A percentile compares a stretch with the other conserved stretches of the same genome.
phyloP scores from a whole-genome alignment of 176 grass and related monocot species.

The Bolboschoenus planiculmis region DNA sequence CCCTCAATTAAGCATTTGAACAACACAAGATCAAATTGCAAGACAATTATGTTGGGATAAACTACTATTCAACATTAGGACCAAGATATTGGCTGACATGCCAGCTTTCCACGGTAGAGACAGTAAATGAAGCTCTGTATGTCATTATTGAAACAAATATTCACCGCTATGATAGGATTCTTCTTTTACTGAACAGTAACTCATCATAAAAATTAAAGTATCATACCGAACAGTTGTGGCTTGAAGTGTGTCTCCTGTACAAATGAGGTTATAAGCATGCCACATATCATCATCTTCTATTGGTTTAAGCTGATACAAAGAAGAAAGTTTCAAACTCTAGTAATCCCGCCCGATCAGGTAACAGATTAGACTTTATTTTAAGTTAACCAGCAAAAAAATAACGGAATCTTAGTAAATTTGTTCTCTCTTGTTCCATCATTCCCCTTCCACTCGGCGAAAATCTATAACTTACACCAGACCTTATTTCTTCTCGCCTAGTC shows the following conservation, averaged over 20 bases:
- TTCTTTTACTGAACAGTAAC: not conserved
- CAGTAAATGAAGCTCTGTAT: not conserved
- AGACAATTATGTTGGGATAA: not conserved
- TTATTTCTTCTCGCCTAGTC: not conserved
- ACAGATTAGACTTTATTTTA: not conserved
- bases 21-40: not conserved
- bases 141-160: not conserved
- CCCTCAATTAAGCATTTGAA: not conserved
- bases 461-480: not conserved
- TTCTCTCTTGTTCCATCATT: not conserved
- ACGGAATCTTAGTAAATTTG: not conserved
- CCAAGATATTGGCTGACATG: not conserved
- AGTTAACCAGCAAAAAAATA: not conserved
- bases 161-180: not conserved
- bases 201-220: not conserved
- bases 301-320: conserved; percentile 41
- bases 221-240: conserved; percentile 64
- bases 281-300: conserved; percentile 95
- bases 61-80: not conserved
- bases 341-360: not conserved
- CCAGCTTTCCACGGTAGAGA: not conserved
- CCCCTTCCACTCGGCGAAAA: not conserved
- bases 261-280: conserved; percentile 87
- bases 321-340: not conserved
- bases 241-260: conserved; percentile 48